Conservation (phyloP, 108 stramenopile genomes). For the Skeletonema costatum region DNA sequence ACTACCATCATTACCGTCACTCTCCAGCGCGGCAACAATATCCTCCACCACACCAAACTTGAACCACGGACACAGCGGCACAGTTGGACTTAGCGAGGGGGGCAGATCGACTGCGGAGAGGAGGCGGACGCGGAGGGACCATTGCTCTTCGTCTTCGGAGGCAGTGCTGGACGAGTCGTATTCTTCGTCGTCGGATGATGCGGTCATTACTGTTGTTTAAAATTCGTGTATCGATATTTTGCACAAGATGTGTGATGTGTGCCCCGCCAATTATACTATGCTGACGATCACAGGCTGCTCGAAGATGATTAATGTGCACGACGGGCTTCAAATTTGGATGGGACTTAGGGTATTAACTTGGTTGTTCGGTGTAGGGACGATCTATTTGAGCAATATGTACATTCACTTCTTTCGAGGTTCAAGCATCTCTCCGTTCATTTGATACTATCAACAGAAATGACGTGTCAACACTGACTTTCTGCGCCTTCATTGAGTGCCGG, state of each 20-base stretch:
- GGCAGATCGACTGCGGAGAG: slow-evolving; percentile 79
- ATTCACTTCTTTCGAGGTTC: no score
- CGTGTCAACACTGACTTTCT: no score
- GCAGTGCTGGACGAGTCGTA: neutral
- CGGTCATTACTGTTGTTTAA: neutral
- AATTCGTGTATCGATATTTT: neutral
- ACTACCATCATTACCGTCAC: neutral
- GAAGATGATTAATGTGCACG: no score
- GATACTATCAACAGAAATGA: no score
- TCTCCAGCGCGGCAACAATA: slow-evolving; percentile 1
- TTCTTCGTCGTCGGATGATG: neutral
- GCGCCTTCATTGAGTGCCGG: no score
- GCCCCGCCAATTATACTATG: no score
- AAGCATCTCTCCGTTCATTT: no score
- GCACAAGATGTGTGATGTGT: neutral
- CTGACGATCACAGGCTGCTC: no score
- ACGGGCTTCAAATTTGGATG: no score
- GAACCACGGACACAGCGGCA: slow-evolving; percentile 78
- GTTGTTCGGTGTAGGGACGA: no score
- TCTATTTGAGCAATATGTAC: no score
- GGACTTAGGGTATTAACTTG: no score
- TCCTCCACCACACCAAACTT: slow-evolving; percentile 66
- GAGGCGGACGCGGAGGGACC: slow-evolving; percentile 67
- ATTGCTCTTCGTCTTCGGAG: slow-evolving; percentile 13
- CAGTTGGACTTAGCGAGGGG: slow-evolving; percentile 57